Evolutionary conservation across 2,329 filamentous ascomycete genomes (phyloP), one percentile per base, ranked within the genome.

Genomic region (Scytalidium sp.): DNA sequence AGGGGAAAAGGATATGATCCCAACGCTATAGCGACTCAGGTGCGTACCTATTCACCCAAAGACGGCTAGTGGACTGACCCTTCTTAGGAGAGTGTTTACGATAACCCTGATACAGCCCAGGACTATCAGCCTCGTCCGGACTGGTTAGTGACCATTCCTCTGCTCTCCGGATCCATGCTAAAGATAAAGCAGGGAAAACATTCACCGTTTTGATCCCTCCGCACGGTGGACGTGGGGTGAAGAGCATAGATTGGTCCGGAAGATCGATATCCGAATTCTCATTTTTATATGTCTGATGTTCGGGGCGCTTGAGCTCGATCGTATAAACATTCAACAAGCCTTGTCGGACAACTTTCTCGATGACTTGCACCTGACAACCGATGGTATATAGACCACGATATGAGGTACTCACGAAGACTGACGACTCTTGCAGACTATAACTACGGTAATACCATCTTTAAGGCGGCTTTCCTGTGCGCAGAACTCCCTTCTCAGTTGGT

Each of bases 311-410:
- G 77, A 84, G 54, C 68, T 83, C 23, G 80, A 84, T 61, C 70
- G 81, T 19, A 75, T 75, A 25, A 85, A 84, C 56, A 70, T 84
- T 9, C 52, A 55, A 3, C 80, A 81, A 58, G 82, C 80, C 6
- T 67, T 81, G 17, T 79, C 78, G 0, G 81, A 84, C 60, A 83
- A 81, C 51, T 75, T 85, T 67, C 66, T 86, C 3, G 67, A 63
- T 53, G 83, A 81, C 41, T 60, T 74, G 9, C 54, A 61, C 2
- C 49, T 74, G 75, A 70, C 43, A 68, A 67, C 50, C 0, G 64
- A 78, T 53, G 70, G 70, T 72, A 47, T 41, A 19, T 15, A 19
- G 39, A 41, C 10, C n/a, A n/a, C n/a, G n/a, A n/a, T n/a, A n/a
- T 27, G 25, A 27, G 13, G 13, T 27, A 27, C 7, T 27, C 7